phyloP scores from a whole-genome alignment of 2,329 filamentous ascomycete species.

The Ceratocystis alfenasii region DNA sequence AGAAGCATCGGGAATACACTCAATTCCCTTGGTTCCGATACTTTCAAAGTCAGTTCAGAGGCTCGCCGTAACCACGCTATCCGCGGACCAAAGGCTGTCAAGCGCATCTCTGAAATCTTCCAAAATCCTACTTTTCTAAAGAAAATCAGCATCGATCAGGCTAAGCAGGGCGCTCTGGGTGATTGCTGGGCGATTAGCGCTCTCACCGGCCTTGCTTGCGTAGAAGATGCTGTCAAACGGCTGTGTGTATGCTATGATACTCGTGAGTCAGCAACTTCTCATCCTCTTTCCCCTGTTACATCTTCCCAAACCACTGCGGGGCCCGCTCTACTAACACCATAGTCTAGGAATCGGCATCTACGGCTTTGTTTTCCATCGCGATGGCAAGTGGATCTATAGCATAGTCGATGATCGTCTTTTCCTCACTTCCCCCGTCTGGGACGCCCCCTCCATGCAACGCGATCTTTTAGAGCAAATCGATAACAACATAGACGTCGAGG shows the following conservation, averaged over 20 bases:
- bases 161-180: slow-evolving; percentile 66
- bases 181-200: slow-evolving; percentile 77
- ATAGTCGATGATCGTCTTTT: slow-evolving; percentile 88
- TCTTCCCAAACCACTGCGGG: not conserved
- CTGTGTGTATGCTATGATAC: slow-evolving; percentile 66
- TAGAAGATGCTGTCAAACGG: slow-evolving; percentile 55
- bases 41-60: slow-evolving; percentile 37
- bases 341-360: slow-evolving; percentile 58
- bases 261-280: slow-evolving; percentile 30
- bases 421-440: slow-evolving; percentile 69
- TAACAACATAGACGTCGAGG: slow-evolving; percentile 54
- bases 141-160: slow-evolving; percentile 57
- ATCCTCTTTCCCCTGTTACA: not conserved
- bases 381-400: slow-evolving; percentile 84
- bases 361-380: slow-evolving; percentile 77
- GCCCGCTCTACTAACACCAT: not conserved
- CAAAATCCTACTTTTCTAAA: slow-evolving; percentile 58
- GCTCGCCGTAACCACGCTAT: slow-evolving; percentile 31
- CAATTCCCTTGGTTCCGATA: slow-evolving; percentile 40
- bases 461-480: slow-evolving; percentile 64
- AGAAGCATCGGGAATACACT: slow-evolving; percentile 47
- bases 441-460: slow-evolving; percentile 63
- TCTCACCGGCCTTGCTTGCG: slow-evolving; percentile 63
- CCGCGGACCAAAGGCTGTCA: slow-evolving; percentile 58
- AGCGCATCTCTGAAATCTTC: slow-evolving; percentile 62